Percentiles rank a stretch among this genome's conserved stretches.
Evolutionary conservation across 2,329 filamentous ascomycete species (phyloP).

Genomic region (Colletotrichum sublineola): DNA sequence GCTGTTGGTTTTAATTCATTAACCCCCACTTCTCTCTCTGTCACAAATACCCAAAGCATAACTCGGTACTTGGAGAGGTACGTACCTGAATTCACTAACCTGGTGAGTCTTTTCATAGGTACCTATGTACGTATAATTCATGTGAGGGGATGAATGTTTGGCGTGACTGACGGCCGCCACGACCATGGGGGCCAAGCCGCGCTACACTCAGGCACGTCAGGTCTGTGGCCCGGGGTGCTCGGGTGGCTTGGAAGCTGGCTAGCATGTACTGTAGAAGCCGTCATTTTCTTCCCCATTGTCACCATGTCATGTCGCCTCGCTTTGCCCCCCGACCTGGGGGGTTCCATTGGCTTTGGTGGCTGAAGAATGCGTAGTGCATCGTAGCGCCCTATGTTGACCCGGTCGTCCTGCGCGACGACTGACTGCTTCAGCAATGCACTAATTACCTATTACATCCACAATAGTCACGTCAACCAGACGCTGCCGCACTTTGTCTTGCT

Average conservation of each 20-base stretch:
- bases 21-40: constrained; percentile 20
- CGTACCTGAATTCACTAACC: not conserved
- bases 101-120: not conserved
- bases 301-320: not conserved
- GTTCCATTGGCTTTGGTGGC: constrained; percentile 25
- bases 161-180: constrained; percentile 5
- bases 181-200: constrained; percentile 5
- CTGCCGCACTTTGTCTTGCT: constrained; percentile 3
- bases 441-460: not conserved
- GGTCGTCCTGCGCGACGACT: constrained; percentile 19
- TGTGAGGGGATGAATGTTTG: not conserved
- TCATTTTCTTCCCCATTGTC: not conserved
- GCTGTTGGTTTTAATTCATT: constrained; percentile 1
- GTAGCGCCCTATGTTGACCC: constrained; percentile 7
- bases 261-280: constrained; percentile 11
- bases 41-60: constrained; percentile 7
- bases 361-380: constrained; percentile 33
- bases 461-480: not conserved
- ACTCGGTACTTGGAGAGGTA: not conserved
- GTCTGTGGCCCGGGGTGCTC: constrained; percentile 35
- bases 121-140: not conserved
- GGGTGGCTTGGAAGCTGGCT: constrained; percentile 30
- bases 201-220: constrained; percentile 24
- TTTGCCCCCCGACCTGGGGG: not conserved
- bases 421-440: constrained; percentile 10